A percentile compares a stretch with the other conserved stretches of the same genome.
These are phyloP conservation scores for Daedaleopsis sinensis DNA, from an alignment of 768 basidiomycete genomes.

Conservation along the genomic window DNA sequence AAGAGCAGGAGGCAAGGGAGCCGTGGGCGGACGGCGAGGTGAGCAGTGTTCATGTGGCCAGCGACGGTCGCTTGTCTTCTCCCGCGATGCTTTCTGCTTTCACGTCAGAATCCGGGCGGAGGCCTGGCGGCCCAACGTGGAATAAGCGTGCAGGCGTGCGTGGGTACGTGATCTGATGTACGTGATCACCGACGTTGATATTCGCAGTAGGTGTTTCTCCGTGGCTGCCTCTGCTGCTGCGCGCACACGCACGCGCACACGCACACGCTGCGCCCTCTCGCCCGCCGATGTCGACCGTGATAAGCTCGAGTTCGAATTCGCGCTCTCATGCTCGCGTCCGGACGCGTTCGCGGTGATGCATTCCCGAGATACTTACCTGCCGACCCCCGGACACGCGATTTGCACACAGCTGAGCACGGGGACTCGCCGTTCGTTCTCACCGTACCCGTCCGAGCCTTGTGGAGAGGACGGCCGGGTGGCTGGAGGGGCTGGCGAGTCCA, in stretches of 20 bases:
- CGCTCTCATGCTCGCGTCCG: slow-evolving; percentile 1
- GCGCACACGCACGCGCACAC: neutral
- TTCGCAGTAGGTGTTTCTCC: too few relatives aligned
- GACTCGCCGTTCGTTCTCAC: neutral
- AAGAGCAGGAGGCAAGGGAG: neutral
- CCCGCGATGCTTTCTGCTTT: slow-evolving; percentile 35
- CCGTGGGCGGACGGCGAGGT: neutral
- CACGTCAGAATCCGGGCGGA: slow-evolving; percentile 8
- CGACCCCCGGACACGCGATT: neutral
- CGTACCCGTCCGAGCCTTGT: neutral
- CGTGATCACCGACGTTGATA: slow-evolving; percentile 8
- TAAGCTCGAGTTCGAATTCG: neutral
- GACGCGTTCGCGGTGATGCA: neutral
- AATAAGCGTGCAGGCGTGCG: slow-evolving; percentile 28
- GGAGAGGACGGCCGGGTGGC: neutral
- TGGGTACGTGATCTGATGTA: slow-evolving; percentile 29
- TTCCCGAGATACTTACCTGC: neutral
- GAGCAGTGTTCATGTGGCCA: slow-evolving; percentile 7
- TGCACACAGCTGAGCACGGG: neutral
- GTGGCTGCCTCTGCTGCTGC: too few relatives aligned
- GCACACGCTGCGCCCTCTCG: neutral
- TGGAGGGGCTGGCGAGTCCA: neutral
- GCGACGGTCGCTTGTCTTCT: slow-evolving; percentile 29
- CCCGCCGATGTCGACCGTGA: neutral
- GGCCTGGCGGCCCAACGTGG: slow-evolving; percentile 25